phyloP scores from a whole-genome alignment of 352 stramenopile genomes.

The Albugo laibachii region DNA sequence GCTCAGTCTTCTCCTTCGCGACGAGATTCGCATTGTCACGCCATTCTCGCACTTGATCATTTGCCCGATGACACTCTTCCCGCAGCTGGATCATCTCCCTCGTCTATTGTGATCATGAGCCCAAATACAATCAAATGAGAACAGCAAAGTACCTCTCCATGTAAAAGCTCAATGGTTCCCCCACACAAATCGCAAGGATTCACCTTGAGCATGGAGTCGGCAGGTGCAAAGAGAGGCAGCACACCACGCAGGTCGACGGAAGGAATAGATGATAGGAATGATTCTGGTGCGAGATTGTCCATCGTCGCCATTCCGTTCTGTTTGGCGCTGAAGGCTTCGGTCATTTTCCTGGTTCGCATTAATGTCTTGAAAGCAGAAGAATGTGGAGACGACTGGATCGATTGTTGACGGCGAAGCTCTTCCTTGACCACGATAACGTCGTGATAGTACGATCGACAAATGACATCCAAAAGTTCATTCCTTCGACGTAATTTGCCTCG shows the following conservation, averaged over 20 bases:
- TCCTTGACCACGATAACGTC: conserved; percentile 74
- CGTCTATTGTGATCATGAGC: neutral
- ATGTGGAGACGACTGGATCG: neutral
- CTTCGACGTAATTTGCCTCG: too few relatives aligned
- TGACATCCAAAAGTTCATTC: too few relatives aligned
- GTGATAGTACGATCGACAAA: conserved; percentile 35
- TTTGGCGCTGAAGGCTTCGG: neutral
- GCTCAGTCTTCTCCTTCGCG: too few relatives aligned
- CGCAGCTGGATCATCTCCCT: too few relatives aligned
- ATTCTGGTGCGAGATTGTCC: too few relatives aligned
- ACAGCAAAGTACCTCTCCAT: conserved; percentile 27
- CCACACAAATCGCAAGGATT: conserved; percentile 55
- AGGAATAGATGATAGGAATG: conserved; percentile 25
- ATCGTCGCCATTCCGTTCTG: neutral
- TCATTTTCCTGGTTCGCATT: conserved; percentile 3
- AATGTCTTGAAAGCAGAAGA: too few relatives aligned
- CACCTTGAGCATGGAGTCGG: conserved; percentile 48
- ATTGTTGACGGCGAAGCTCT: conserved; percentile 19
- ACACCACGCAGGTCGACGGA: conserved; percentile 50
- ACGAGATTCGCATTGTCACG: too few relatives aligned
- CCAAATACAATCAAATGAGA: neutral
- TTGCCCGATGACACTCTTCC: too few relatives aligned
- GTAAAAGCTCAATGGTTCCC: conserved; percentile 52
- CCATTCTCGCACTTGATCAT: too few relatives aligned
- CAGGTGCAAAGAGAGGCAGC: conserved; percentile 45